Evolutionary conservation across 495 filamentous ascomycete genomes (phyloP).

Genomic region (Cetradonia linearis): DNA sequence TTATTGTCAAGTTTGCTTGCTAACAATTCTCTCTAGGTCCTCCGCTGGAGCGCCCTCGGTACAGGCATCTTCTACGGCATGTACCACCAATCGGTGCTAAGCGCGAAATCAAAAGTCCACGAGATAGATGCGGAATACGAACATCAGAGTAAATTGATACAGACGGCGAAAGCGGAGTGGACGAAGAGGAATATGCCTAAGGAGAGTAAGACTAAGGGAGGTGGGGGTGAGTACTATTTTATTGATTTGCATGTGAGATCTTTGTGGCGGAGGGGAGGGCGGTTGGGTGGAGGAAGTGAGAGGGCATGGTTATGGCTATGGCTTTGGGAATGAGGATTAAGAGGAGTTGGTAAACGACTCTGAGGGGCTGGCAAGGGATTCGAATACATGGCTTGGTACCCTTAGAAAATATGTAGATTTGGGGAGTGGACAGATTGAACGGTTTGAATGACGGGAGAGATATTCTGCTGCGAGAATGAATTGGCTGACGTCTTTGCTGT

Average conservation of each 20-base stretch:
- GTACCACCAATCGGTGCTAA: slow-evolving; percentile 74
- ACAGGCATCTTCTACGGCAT: slow-evolving; percentile 86
- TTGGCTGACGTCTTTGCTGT: slow-evolving; percentile 21
- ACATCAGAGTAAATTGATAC: slow-evolving; percentile 78
- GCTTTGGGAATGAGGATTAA: not conserved
- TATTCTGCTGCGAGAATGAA: not conserved
- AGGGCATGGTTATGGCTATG: not conserved
- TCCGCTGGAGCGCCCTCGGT: slow-evolving; percentile 85
- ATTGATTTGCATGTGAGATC: not conserved
- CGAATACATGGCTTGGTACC: not conserved
- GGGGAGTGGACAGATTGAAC: not conserved
- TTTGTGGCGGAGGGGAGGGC: not conserved
- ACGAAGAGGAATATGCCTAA: slow-evolving; percentile 58
- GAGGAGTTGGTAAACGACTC: not conserved
- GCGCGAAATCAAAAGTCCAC: slow-evolving; percentile 50
- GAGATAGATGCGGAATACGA: slow-evolving; percentile 68
- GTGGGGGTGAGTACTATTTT: slow-evolving; percentile 48
- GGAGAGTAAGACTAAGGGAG: slow-evolving; percentile 40
- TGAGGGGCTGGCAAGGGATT: not conserved
- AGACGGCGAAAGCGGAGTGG: slow-evolving; percentile 84
- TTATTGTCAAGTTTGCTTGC: slow-evolving; percentile 17
- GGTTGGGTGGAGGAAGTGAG: not conserved
- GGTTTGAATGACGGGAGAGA: not conserved
- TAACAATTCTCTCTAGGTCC: slow-evolving; percentile 49
- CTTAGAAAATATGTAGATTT: not conserved